Evolutionary conservation across 106 monocot genomes (phyloP), one percentile per base, ranked within the genome.

Genomic region (Acanthochlamys bracteata): DNA sequence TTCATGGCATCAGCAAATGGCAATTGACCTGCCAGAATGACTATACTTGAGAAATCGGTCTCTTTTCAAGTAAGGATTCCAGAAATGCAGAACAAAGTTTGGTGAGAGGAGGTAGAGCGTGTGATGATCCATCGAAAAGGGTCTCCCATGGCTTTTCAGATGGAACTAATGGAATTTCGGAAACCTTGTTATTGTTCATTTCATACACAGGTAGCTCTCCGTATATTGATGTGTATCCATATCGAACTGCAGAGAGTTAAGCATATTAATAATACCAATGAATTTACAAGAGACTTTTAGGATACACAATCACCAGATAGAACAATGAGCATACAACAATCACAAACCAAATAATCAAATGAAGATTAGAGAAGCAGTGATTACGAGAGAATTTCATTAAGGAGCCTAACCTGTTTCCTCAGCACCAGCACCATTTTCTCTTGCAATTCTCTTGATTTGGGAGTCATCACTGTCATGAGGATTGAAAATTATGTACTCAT

Each of bases 91-190:
- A 72, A 59, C 88, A 91, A 43, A 96, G 82, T 14, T 83, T 88
- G 39, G 83, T 78, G 46, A 91, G 79, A 3, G 91, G 85, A 24
- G 91, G 88, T 61, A 88, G 88, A 73, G 66, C 88, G 75, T 85
- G 96, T 13, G 96, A 85, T 55, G 88, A 79, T 53, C 82, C 96
- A 66, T 63, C 75, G 78, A 91, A 91, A 66, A 96, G 78, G 16
- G 82, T 85, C 43, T 88, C 96, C 96, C 96, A 91, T 13, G 91
- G 88, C 26, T 84, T 90, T 27, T 84, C 87, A 25, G 82, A 76
- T 13, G 91, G 78, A 10, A 73, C 53, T 63, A 80, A 91, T 51
- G 88, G 78, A 51, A 83, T 74, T 59, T 82, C 74, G 23, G 70
- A 52, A 19, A 59, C 47, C n/a, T 62, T 20, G 0, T 70, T 62